Percentiles rank a stretch among this genome's conserved stretches.
phyloP scores from a whole-genome alignment of 257 asterid species.

The Verbena officinalis region DNA sequence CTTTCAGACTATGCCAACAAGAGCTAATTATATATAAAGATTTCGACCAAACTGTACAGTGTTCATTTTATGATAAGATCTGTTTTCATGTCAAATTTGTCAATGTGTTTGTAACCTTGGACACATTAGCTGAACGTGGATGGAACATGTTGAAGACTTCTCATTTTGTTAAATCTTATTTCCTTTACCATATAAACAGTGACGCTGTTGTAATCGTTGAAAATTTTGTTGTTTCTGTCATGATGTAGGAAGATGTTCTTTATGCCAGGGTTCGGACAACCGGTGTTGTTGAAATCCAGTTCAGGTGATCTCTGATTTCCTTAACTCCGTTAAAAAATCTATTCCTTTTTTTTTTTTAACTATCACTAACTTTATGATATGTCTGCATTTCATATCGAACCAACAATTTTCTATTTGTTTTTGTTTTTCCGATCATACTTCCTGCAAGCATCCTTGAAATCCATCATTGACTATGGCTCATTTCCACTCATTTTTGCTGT shows the following conservation, averaged over 20 bases:
- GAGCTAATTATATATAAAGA: not conserved
- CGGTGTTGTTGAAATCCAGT: slow-evolving; percentile 97
- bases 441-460: not conserved
- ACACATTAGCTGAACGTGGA: not conserved
- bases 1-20: not conserved
- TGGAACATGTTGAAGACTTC: slow-evolving; percentile 9
- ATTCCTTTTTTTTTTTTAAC: not conserved
- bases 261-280: slow-evolving; percentile 97
- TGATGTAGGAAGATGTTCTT: slow-evolving; percentile 94
- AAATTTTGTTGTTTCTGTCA: slow-evolving; percentile 29
- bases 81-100: not conserved
- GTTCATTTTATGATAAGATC: not conserved
- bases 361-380: slow-evolving; percentile 13
- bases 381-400: slow-evolving; percentile 19
- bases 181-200: slow-evolving; percentile 1
- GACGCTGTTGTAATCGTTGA: slow-evolving; percentile 17
- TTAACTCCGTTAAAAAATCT: slow-evolving; percentile 17
- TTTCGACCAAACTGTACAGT: not conserved
- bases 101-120: not conserved
- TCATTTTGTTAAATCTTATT: not conserved
- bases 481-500: slow-evolving; percentile 10
- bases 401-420: not conserved
- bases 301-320: slow-evolving; percentile 69
- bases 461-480: slow-evolving; percentile 13
- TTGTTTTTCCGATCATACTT: not conserved